These are phyloP conservation scores for Pyrenopolyporus hunteri DNA, from an alignment of 495 filamentous ascomycete species.

Conservation along the genomic window DNA sequence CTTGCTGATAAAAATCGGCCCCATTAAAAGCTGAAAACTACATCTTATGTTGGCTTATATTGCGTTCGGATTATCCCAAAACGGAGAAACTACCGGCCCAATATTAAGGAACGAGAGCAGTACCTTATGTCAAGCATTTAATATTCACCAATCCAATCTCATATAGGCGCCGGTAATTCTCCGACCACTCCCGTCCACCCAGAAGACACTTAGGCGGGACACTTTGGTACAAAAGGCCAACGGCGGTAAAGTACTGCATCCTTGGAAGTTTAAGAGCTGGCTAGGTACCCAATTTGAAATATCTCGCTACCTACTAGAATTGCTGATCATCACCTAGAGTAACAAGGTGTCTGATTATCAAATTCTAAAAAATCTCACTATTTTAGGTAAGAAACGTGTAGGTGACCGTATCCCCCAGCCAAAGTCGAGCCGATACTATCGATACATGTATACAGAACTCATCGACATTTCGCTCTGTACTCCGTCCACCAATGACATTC, in stretches of 20 bases:
- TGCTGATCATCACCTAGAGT: background rate
- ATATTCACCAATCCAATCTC: too few relatives aligned
- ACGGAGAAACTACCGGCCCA: too few relatives aligned
- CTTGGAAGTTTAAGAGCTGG: background rate
- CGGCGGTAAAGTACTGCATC: background rate
- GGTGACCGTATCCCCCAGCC: background rate
- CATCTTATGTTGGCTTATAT: too few relatives aligned
- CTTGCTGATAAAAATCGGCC: too few relatives aligned
- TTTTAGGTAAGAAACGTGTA: background rate
- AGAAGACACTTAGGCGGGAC: background rate
- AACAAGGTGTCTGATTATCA: background rate
- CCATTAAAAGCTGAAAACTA: too few relatives aligned
- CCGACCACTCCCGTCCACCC: too few relatives aligned
- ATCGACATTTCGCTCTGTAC: background rate
- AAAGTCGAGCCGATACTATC: background rate
- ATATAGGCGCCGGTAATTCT: too few relatives aligned
- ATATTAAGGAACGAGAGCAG: too few relatives aligned
- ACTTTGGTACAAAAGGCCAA: background rate
- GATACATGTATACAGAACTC: slow-evolving; percentile 31
- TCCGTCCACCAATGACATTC: background rate
- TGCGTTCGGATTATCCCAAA: too few relatives aligned
- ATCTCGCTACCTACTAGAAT: background rate
- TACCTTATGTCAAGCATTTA: too few relatives aligned
- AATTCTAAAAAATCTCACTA: background rate
- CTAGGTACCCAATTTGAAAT: background rate